Evolutionary conservation across 2,329 filamentous ascomycete species (phyloP).

Genomic region (Colletotrichum sp.): DNA sequence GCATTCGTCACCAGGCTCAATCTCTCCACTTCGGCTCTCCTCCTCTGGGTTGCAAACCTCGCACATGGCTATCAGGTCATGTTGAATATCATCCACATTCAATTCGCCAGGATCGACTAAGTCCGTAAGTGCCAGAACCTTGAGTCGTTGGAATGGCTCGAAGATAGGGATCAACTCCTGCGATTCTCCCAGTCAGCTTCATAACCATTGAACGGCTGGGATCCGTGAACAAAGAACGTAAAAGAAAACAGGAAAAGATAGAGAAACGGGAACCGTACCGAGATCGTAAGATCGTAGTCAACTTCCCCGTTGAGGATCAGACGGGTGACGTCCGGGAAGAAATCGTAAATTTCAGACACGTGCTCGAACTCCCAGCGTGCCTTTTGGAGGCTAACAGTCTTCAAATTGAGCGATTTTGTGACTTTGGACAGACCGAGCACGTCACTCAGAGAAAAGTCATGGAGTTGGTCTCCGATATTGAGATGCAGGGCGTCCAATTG

Average conservation of each 20-base stretch:
- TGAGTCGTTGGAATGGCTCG: not conserved
- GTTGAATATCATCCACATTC: not conserved
- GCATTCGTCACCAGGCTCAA: no score
- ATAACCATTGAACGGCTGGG: fast-evolving
- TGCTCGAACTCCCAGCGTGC: not conserved
- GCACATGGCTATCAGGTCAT: fast-evolving
- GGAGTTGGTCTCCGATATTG: fast-evolving
- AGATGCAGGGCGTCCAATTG: no score
- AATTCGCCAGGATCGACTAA: fast-evolving
- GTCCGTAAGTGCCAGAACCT: not conserved
- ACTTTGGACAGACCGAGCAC: fast-evolving
- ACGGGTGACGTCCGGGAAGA: not conserved
- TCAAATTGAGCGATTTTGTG: fast-evolving
- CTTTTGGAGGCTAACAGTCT: not conserved
- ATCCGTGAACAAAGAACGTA: no score
- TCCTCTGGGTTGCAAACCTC: not conserved
- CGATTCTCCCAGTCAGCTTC: fast-evolving
- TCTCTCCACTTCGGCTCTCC: no score
- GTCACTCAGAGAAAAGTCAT: not conserved
- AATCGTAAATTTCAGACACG: not conserved
- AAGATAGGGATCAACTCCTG: not conserved
- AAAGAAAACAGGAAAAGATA: no score
- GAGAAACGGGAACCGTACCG: no score
- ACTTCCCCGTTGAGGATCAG: not conserved
- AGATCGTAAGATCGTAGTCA: not conserved